A percentile compares a stretch with the other conserved stretches of the same genome.
These are phyloP conservation scores for Gossypium davidsonii DNA, from an alignment of 441 rosid species.

Conservation along the genomic window DNA sequence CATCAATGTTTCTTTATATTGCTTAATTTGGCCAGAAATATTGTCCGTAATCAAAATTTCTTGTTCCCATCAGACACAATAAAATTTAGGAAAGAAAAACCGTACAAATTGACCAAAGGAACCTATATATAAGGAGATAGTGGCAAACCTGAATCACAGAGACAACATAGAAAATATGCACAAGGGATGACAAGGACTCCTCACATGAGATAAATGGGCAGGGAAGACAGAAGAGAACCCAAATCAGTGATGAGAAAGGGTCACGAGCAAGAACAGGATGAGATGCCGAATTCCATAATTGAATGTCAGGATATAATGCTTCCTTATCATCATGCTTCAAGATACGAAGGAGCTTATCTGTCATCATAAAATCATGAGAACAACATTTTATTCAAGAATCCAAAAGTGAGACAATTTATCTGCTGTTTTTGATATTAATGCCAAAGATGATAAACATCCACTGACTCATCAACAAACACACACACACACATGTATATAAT, in stretches of 20 bases:
- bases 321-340: slow-evolving; percentile 45
- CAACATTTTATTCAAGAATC: background rate
- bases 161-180: slow-evolving; percentile 81
- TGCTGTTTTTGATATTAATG: background rate
- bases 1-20: background rate
- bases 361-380: slow-evolving; percentile 11
- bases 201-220: slow-evolving; percentile 70
- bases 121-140: slow-evolving; percentile 8
- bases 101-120: background rate
- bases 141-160: slow-evolving; percentile 71
- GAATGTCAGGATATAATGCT: slow-evolving; percentile 43
- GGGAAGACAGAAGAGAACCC: slow-evolving; percentile 96
- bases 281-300: slow-evolving; percentile 76
- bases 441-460: background rate
- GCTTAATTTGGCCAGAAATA: slow-evolving; percentile 11
- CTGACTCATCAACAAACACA: background rate
- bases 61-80: background rate
- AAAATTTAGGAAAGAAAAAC: background rate
- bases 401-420: background rate
- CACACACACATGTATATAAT: background rate
- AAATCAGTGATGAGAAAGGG: slow-evolving; percentile 97
- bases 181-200: slow-evolving; percentile 73
- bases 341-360: slow-evolving; percentile 43
- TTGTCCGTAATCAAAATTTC: background rate
- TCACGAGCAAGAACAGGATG: slow-evolving; percentile 86